Base-by-base conservation (phyloP, 83 land plant genomes). In the Diphasiastrum complanatum region DNA sequence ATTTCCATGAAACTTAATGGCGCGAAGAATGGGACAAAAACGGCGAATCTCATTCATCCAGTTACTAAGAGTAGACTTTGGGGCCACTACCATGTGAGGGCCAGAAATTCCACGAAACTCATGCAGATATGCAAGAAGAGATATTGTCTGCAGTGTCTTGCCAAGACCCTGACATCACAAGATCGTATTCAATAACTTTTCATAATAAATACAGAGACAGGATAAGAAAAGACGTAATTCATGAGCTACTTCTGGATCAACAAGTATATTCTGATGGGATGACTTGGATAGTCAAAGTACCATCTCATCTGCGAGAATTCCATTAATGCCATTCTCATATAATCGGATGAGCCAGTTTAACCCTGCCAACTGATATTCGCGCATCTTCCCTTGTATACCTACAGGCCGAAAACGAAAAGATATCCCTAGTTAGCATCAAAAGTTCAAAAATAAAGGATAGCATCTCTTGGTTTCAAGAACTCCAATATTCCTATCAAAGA, bases 261-360 rank as follows among this genome's bases (percentile, higher is more conserved):
- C n/a, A n/a, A n/a, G n/a, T n/a, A n/a, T n/a, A n/a, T n/a, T n/a
- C n/a, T n/a, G n/a, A n/a, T n/a, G n/a, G n/a, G n/a, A n/a, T n/a
- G n/a, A n/a, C n/a, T n/a, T n/a, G n/a, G n/a, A n/a, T n/a, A n/a
- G 16, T 16, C 57, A 14, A 52, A 6, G 40, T 76, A 90, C 99
- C 99, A 95, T 95, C 64, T 95, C 99, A 81, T 95, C 99, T 24
- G 99, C 99, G 56, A 95, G 82, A 57, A 95, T 95, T 32, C 99
- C 99, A 78, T 95, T 95, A 51, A 95, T 91, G 32, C 99, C 99
- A 72, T 95, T 95, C 78, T 95, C 99, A 65, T 95, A 95, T 53
- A 95, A 61, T 0, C 93, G 73, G 34, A 95, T 95, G 33, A 95
- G 75, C 99, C 99, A 95, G 68, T 95, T 95, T 76, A 95, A 69